Evolutionary conservation across 1,139 yeast species (phyloP), one percentile per base, ranked within the genome.

Genomic region (Insectozyma bohioensis): DNA sequence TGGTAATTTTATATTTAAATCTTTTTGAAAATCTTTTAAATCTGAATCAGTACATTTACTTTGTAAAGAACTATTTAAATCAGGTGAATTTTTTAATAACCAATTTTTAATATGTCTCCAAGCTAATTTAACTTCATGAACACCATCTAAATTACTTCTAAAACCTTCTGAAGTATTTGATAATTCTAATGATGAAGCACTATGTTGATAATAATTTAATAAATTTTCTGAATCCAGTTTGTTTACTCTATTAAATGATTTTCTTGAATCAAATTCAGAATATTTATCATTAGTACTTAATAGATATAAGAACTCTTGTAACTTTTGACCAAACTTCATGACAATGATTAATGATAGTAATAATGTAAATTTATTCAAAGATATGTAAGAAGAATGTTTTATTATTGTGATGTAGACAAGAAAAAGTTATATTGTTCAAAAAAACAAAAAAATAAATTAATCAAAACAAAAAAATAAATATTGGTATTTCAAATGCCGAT

Each of bases 21-120:
- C 88, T 45, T 72, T 72, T 51, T 82, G 87, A 19, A 83, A 82
- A 45, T 76, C 81, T 20, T 58, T 55, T 28, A 83, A 61, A 51
- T 83, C 92, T 36, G 75, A 62, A 28, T 66, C 61, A 0, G 90
- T 80, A 49, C 85, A 80, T 17, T 83, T 80, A 36, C 73, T 77
- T 45, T 79, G 76, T 24, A 82, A 59, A 0, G 84, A 65, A 15
- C 76, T 73, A 42, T 63, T 62, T 40, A 80, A 52, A 49, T 80
- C 87, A 0, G 77, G 72, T 19, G 75, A 72, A 47, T 78, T 58
- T 40, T 67, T 73, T 13, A 59, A 51, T 5, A 80, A 57, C 85
- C 86, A 80, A 22, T 70, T 63, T 42, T 78, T 79, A 32, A 81
- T 78, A 46, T 78, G 84, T 47, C 83, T 67, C 88, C 88, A 81